These are phyloP conservation scores for Seminavis robusta DNA, from an alignment of 108 stramenopile species.

Conservation along the genomic window DNA sequence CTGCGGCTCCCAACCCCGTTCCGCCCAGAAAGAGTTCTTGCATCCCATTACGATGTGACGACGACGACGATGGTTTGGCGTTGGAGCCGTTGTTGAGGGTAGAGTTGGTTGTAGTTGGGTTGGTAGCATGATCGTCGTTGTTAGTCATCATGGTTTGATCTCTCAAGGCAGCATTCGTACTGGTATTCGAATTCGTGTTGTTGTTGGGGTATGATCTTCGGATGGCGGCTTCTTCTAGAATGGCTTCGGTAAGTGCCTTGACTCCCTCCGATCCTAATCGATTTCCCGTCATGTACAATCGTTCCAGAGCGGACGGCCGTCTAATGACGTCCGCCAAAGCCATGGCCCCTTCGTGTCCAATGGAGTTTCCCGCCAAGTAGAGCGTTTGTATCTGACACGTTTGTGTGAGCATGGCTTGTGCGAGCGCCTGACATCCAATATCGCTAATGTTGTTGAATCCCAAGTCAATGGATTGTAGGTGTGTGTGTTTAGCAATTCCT, in stretches of 20 bases:
- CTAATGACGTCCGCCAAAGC: conserved; percentile 65
- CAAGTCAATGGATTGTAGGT: conserved; percentile 63
- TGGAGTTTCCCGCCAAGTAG: conserved; percentile 76
- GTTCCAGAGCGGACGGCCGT: conserved; percentile 46
- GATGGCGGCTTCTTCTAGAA: conserved; percentile 47
- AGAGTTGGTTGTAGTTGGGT: neutral
- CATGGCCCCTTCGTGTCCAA: conserved; percentile 61
- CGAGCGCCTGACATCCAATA: conserved; percentile 66
- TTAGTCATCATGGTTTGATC: neutral
- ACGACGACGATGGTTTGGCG: neutral
- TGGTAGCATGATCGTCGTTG: neutral
- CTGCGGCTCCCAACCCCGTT: conserved; percentile 55
- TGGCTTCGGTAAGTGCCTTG: conserved; percentile 59
- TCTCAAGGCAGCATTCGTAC: neutral
- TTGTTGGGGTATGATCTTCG: neutral
- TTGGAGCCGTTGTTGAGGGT: neutral
- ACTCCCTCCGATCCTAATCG: conserved; percentile 68
- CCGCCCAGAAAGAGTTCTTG: conserved; percentile 81
- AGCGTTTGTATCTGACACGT: conserved; percentile 41
- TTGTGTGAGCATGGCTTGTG: conserved; percentile 37
- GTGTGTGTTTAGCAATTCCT: conserved; percentile 51
- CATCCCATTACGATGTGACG: conserved; percentile 33
- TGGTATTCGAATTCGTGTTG: neutral
- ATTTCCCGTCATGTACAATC: conserved; percentile 81
- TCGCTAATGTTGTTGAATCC: conserved; percentile 86